Evolutionary conservation across 2,329 filamentous ascomycete species (phyloP).

Genomic region (Xylogone sp.): DNA sequence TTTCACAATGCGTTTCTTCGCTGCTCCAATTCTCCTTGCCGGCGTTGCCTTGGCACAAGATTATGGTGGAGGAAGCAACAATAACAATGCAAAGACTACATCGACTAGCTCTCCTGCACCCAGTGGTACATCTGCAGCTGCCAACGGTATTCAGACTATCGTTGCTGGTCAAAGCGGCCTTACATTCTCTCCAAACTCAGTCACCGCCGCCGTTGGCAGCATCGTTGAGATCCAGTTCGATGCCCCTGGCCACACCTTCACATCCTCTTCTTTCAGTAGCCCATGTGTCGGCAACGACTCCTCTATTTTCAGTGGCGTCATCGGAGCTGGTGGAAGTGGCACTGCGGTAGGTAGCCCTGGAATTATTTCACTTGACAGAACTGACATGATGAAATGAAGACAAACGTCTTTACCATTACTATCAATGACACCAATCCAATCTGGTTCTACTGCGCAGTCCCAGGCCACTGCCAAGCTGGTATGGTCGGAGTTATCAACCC

Average conservation of each 20-base stretch:
- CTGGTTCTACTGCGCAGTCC: slow-evolving; percentile 39
- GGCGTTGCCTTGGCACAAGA: background rate
- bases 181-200: slow-evolving; percentile 44
- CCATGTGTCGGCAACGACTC: slow-evolving; percentile 31
- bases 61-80: background rate
- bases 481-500: slow-evolving; percentile 43
- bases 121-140: background rate
- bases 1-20: background rate
- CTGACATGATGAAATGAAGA: slow-evolving; percentile 3
- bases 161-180: slow-evolving; percentile 25
- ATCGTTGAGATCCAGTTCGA: slow-evolving; percentile 39
- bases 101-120: background rate
- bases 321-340: background rate
- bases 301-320: background rate
- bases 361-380: too few relatives aligned
- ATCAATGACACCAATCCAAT: slow-evolving; percentile 36
- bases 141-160: slow-evolving; percentile 4
- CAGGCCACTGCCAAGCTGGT: slow-evolving; percentile 35
- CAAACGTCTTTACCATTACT: slow-evolving; percentile 36
- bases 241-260: slow-evolving; percentile 37
- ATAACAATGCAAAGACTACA: background rate
- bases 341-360: slow-evolving; percentile 20
- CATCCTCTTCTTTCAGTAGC: slow-evolving; percentile 35
- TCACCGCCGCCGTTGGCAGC: slow-evolving; percentile 41
- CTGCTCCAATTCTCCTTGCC: background rate